A percentile compares a stretch with the other conserved stretches of the same genome.
phyloP scores from a whole-genome alignment of 73 alveolate species.

The Diophrys appendiculata region DNA sequence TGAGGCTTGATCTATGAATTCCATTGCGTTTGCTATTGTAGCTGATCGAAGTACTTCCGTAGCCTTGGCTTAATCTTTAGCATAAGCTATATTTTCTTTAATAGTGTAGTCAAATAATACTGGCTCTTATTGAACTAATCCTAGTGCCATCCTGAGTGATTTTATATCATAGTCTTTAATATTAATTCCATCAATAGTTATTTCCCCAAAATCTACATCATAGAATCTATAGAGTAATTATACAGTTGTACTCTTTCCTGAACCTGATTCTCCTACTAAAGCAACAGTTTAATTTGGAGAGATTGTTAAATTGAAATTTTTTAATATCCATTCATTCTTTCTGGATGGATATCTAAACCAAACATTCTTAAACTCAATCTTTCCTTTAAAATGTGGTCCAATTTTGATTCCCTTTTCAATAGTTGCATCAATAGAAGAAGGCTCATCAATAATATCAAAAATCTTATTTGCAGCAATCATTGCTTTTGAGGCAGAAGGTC shows the following conservation, averaged over 20 bases:
- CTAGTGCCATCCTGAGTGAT: slow-evolving; percentile 69
- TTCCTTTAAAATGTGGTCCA: slow-evolving; percentile 45
- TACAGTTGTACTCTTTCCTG: slow-evolving; percentile 94
- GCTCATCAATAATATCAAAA: slow-evolving; percentile 32
- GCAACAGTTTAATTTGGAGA: slow-evolving; percentile 60
- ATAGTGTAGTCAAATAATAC: slow-evolving; percentile 84
- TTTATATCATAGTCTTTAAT: slow-evolving; percentile 70
- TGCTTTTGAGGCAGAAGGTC: slow-evolving; percentile 49
- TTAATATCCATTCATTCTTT: slow-evolving; percentile 53
- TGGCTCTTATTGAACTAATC: slow-evolving; percentile 91
- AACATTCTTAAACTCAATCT: slow-evolving; percentile 69
- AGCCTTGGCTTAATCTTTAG: slow-evolving; percentile 33
- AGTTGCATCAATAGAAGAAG: slow-evolving; percentile 4
- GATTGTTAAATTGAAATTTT: slow-evolving; percentile 44
- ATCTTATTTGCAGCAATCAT: slow-evolving; percentile 27
- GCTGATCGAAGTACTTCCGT: not conserved
- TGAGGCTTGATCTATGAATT: slow-evolving; percentile 20
- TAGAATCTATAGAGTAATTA: slow-evolving; percentile 93
- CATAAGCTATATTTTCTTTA: slow-evolving; percentile 80
- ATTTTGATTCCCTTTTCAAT: not conserved
- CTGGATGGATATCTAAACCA: slow-evolving; percentile 77
- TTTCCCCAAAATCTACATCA: slow-evolving; percentile 89
- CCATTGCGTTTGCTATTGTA: slow-evolving; percentile 21
- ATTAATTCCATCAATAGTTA: slow-evolving; percentile 77
- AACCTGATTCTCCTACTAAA: slow-evolving; percentile 91